A percentile compares a stretch with the other conserved stretches of the same genome.
These are phyloP conservation scores for Prunus kanzakura DNA, from an alignment of 306 rosid genomes.

Conservation along the genomic window DNA sequence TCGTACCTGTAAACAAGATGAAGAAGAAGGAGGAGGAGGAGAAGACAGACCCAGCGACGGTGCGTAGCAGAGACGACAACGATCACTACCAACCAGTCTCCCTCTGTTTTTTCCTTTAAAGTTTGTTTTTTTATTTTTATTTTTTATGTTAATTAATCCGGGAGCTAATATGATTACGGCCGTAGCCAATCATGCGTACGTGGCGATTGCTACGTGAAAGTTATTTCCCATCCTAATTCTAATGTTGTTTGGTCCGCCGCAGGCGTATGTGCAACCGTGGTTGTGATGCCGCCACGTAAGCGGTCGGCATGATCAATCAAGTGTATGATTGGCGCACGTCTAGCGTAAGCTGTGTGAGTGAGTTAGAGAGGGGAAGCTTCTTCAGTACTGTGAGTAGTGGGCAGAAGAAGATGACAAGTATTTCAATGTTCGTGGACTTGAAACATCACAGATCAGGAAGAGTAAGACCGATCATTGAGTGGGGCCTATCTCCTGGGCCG, in stretches of 20 bases:
- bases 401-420: too few species aligned
- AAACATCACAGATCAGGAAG: too few species aligned
- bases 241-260: neutral
- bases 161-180: neutral
- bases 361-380: too few species aligned
- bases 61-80: constrained; percentile 17
- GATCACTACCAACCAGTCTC: constrained; percentile 29
- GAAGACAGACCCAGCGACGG: constrained; percentile 8
- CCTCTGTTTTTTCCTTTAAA: neutral
- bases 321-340: neutral
- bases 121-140: too few species aligned
- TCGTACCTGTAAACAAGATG: constrained; percentile 15
- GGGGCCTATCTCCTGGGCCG: neutral
- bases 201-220: neutral
- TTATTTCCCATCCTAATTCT: neutral
- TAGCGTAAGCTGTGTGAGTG: too few species aligned
- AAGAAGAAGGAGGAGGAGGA: neutral
- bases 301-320: neutral
- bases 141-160: neutral
- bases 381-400: too few species aligned
- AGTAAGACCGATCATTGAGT: neutral
- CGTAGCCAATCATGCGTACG: neutral
- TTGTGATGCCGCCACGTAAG: constrained; percentile 10
- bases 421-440: too few species aligned
- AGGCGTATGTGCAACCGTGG: neutral